Conservation (phyloP, 768 basidiomycete genomes). For the Tremella mesenterica region DNA sequence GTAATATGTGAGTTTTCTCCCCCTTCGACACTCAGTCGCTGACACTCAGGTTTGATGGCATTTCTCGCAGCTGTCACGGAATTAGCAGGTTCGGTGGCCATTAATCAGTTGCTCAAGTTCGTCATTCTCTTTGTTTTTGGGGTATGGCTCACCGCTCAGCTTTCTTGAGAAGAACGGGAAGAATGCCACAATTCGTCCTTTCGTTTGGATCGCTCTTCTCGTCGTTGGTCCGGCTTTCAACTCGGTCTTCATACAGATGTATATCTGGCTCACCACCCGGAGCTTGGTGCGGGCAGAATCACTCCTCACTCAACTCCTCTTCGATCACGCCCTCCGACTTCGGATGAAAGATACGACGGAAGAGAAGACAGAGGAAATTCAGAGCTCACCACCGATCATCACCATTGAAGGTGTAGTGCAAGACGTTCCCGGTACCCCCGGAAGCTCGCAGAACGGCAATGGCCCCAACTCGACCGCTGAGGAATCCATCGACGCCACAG, state of each 20-base stretch:
- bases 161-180: slow-evolving; percentile 54
- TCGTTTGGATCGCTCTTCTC: slow-evolving; percentile 59
- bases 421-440: slow-evolving; percentile 7
- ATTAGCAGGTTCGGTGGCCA: slow-evolving; percentile 45
- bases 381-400: slow-evolving; percentile 6
- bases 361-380: slow-evolving; percentile 13
- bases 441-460: background rate
- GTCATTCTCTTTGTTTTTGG: slow-evolving; percentile 19
- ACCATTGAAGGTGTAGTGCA: slow-evolving; percentile 21
- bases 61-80: slow-evolving; percentile 28
- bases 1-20: slow-evolving; percentile 10
- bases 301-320: slow-evolving; percentile 59
- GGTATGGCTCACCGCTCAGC: background rate
- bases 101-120: slow-evolving; percentile 47
- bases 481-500: slow-evolving; percentile 4
- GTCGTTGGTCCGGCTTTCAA: slow-evolving; percentile 40
- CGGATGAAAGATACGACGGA: slow-evolving; percentile 51
- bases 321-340: slow-evolving; percentile 70
- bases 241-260: slow-evolving; percentile 52
- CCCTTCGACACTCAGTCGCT: background rate
- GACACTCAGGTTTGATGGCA: slow-evolving; percentile 15
- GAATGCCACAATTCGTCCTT: slow-evolving; percentile 53
- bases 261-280: slow-evolving; percentile 47
- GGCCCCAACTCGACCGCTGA: background rate
- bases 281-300: slow-evolving; percentile 51